Base-by-base conservation (phyloP, 2,329 filamentous ascomycete genomes). In the Colletotrichum chlorophyti region DNA sequence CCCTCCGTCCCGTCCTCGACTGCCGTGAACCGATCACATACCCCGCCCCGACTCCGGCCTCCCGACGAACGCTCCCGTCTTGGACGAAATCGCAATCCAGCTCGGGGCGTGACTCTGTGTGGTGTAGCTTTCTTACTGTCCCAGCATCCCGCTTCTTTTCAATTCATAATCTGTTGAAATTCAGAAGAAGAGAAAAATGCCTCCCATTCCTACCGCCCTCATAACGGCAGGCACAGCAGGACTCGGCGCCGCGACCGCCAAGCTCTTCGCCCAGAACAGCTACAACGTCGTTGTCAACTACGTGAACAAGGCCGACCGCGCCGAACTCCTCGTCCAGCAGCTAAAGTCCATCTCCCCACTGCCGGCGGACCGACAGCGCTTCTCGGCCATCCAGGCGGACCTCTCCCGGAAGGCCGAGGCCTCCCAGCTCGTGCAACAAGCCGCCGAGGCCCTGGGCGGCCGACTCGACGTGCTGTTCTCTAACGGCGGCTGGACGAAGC, bases 381-480 rank as follows among this genome's bases (percentile, higher is more conserved):
- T 84, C 43, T 66, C 81, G 17, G 73, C 83, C 6, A 73, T 93
- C 63, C 80, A 87, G 68, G 91, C 86, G 66, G 90, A 94, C 70
- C 80, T 90, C 40, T 85, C 83, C 14, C 75, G 78, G 6, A 80
- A 83, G 29, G 71, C 75, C 2, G 88, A 90, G 23, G 84, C 90
- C 61, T 71, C 77, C 45, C 75, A 77, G 1, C 79, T 88, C 1
- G 83, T 93, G 1, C 72, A 81, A 15, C 80, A 87, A 40, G 82
- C 85, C 1, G 78, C 87, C 43, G 73, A 80, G 23, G 73, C 72
- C n/a, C 79, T 91, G 7, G 12, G 88, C 69, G 74, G 32, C 5
- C 85, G 87, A 1, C 71, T 95, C n/a, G 91, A 95, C 73, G 81
- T 92, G 35, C 78, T 95, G 41, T 84, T 94, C 66, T 90, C 88